Conservation (phyloP, 2,329 filamentous ascomycete species). For the Hymenotorrendiella dingleyae region DNA sequence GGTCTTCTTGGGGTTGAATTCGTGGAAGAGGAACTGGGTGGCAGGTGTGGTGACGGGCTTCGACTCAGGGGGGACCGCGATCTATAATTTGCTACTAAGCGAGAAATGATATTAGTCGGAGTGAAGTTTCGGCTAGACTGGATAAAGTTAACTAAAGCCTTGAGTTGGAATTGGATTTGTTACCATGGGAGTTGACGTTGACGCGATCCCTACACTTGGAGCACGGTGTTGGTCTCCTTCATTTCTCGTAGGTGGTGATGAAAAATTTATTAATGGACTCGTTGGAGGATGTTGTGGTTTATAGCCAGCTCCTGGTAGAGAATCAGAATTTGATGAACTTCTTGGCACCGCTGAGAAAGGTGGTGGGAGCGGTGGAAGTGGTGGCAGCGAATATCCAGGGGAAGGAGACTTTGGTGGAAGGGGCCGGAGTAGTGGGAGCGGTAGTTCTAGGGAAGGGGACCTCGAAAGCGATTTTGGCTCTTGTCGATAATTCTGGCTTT, state of each 20-base stretch:
- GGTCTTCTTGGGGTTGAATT: constrained; percentile 11
- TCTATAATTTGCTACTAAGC: constrained; percentile 13
- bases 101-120: constrained; percentile 6
- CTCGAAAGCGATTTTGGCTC: too few species aligned
- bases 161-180: too few species aligned
- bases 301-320: constrained; percentile 12
- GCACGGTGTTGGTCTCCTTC: too few species aligned
- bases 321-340: constrained; percentile 16
- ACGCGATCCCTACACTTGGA: too few species aligned
- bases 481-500: too few species aligned
- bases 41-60: constrained; percentile 8
- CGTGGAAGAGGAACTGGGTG: constrained; percentile 14
- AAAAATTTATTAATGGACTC: constrained; percentile 1
- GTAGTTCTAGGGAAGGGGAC: too few species aligned
- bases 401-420: neutral
- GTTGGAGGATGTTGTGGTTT: neutral
- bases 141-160: too few species aligned
- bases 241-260: constrained; percentile 1
- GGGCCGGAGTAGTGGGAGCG: too few species aligned
- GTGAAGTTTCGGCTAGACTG: constrained; percentile 7
- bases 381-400: neutral
- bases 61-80: constrained; percentile 15
- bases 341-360: constrained; percentile 27
- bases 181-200: too few species aligned
- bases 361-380: constrained; percentile 20